Evolutionary conservation across 73 alveolate genomes (phyloP).

Genomic region (Tetrahymena thermophila): DNA sequence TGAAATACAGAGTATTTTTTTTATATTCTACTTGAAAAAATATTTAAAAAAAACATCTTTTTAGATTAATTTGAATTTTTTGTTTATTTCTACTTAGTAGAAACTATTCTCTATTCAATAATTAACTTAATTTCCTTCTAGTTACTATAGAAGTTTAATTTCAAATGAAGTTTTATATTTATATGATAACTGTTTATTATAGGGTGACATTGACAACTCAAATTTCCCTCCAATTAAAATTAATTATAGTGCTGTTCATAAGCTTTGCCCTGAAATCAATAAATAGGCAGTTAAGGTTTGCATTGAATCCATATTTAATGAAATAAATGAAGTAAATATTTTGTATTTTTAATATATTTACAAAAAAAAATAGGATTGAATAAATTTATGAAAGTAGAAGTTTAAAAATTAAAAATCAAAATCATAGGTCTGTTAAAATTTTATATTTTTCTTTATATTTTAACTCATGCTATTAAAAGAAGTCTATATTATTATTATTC

Average conservation of each 20-base stretch:
- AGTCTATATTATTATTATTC: no score
- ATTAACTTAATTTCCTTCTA: neutral
- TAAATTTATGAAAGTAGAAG: neutral
- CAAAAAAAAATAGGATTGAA: neutral
- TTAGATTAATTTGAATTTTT: neutral
- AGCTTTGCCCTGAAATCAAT: neutral
- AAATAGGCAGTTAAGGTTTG: neutral
- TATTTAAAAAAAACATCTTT: neutral
- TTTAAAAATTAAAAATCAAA: neutral
- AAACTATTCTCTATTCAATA: neutral
- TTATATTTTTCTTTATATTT: neutral
- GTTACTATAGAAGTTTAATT: neutral
- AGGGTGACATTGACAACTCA: neutral
- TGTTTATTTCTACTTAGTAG: neutral
- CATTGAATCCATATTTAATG: neutral
- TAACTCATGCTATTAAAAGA: neutral
- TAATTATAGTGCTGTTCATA: neutral
- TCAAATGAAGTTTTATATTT: neutral
- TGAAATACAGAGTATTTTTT: neutral
- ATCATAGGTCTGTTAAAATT: neutral
- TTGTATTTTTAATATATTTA: neutral
- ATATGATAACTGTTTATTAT: neutral
- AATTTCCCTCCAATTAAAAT: neutral
- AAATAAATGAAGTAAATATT: neutral
- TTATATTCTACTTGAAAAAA: neutral